Base-by-base conservation (phyloP, 129 eudicot genomes). In the Oenanthe sinensis region DNA sequence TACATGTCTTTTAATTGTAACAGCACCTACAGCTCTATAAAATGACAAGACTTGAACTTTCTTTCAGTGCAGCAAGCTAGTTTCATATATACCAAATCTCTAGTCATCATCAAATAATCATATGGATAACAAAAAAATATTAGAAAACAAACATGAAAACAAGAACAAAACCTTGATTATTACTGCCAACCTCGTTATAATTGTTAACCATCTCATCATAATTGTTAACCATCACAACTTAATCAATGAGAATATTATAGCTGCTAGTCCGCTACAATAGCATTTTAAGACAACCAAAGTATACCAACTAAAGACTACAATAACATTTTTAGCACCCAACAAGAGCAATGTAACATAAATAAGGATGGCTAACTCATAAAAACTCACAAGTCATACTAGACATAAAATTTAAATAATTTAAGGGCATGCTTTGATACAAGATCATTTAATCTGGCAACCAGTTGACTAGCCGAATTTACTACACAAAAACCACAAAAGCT, bases 401-500 rank as follows among this genome's bases (percentile, higher is more conserved):
- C 42, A 67, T 12, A 12, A 26, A 67, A 67, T 4, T 30, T 17
- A 12, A 67, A 65, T 28, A 67, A 67, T 4, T 30, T 1, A 26
- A 67, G 1, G 19, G 72, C 10, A 14, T 30, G 20, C 39, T 67
- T 67, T 20, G 9, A 10, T 30, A 13, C 22, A 16, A 67, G 42
- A 12, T 30, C 26, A 4, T n/a, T 58, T 60, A 22, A 60, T 60
- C 68, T 60, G 9, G 24, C 10, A 60, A 11, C 68, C 33, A 60
- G 33, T 60, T n/a, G 14, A n/a, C 11, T 71, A 77, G 10, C 69
- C 42, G 12, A 58, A 28, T 24, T 55, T 60, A 9, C 33, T 60
- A 77, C 14, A 63, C 47, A 71, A 45, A 43, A 16, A 63, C 2
- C 14, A 22, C n/a, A 55, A 78, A 48, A 75, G 84, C 72, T 55